Base-by-base conservation (phyloP, 495 filamentous ascomycete genomes). In the Xylaria scruposa region DNA sequence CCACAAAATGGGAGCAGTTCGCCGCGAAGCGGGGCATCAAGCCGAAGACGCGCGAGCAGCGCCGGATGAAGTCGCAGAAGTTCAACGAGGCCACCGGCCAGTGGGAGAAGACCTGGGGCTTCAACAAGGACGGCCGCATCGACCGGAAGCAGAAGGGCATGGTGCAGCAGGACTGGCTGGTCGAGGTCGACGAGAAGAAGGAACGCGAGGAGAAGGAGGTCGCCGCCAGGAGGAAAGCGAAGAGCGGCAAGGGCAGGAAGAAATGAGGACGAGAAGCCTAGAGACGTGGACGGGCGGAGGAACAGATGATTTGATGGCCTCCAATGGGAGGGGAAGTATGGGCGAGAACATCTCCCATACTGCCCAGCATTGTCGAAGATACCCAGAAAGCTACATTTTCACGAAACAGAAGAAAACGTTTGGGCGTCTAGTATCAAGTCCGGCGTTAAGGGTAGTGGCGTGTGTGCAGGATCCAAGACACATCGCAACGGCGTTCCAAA, bases 11-110 rank as follows among this genome's bases (percentile, higher is more conserved):
- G 96, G 90, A 96, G 80, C 88, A 91, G 61, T 99, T 99, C 83
- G 96, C 96, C 24, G 91, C 90, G 83, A 97, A 95, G 88, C 96
- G 97, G 83, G 97, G 96, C 38, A 98, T 99, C 79, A 89, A 91
- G 83, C 86, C 90, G 73, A 94, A 94, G 86, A 90, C 89, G 79
- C 81, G 85, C 70, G 85, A 88, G 77, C 89, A 90, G 73, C 80
- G 82, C 24, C 82, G 82, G 36, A 74, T 74, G 53, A 85, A 87
- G 71, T 94, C 97, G 80, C 84, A 91, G 75, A 88, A 91, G 53
- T 97, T 92, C 80, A 92, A 98, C 81, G 94, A 97, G 83, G 89
- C 82, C 66, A 94, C 86, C 33, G 92, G 92, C 60, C 92, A 97
- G 78, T 98, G 93, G 91, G 92, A 95, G 69, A 91, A 93, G 58